These are phyloP conservation scores for Helichrysum umbraculigerum DNA, from an alignment of 129 eudicot genomes.

Conservation along the genomic window DNA sequence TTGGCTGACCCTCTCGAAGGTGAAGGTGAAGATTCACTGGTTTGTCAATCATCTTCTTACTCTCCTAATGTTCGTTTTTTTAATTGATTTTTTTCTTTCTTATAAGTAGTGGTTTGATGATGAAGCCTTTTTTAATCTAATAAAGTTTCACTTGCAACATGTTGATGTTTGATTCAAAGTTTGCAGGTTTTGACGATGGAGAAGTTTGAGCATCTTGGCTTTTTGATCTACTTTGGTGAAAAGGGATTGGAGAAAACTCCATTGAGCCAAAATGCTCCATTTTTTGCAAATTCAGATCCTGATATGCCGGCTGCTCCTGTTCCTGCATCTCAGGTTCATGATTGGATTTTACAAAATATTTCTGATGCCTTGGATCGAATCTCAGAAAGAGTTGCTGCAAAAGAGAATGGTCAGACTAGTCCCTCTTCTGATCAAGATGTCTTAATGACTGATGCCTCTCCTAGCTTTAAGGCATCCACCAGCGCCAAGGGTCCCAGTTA, in stretches of 20 bases:
- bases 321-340: slow-evolving; percentile 86
- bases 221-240: slow-evolving; percentile 78
- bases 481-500: slow-evolving; percentile 77
- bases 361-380: slow-evolving; percentile 73
- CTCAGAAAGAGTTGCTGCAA: slow-evolving; percentile 69
- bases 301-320: slow-evolving; percentile 98
- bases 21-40: slow-evolving; percentile 87
- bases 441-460: slow-evolving; percentile 72
- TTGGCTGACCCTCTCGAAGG: slow-evolving; percentile 74
- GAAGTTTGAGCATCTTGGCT: slow-evolving; percentile 84
- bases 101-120: neutral
- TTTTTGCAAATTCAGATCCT: slow-evolving; percentile 98
- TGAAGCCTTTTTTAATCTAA: neutral
- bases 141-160: slow-evolving; percentile 21
- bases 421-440: slow-evolving; percentile 87
- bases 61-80: neutral
- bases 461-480: slow-evolving; percentile 54
- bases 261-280: slow-evolving; percentile 86
- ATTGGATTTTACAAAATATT: slow-evolving; percentile 78
- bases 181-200: slow-evolving; percentile 88
- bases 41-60: slow-evolving; percentile 40
- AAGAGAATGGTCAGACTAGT: slow-evolving; percentile 79
- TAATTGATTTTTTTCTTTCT: neutral
- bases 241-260: slow-evolving; percentile 74
- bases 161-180: slow-evolving; percentile 29